Evolutionary conservation across 108 stramenopile species (phyloP), one percentile per base, ranked within the genome.

Genomic region (Aureococcus anophagefferens): DNA sequence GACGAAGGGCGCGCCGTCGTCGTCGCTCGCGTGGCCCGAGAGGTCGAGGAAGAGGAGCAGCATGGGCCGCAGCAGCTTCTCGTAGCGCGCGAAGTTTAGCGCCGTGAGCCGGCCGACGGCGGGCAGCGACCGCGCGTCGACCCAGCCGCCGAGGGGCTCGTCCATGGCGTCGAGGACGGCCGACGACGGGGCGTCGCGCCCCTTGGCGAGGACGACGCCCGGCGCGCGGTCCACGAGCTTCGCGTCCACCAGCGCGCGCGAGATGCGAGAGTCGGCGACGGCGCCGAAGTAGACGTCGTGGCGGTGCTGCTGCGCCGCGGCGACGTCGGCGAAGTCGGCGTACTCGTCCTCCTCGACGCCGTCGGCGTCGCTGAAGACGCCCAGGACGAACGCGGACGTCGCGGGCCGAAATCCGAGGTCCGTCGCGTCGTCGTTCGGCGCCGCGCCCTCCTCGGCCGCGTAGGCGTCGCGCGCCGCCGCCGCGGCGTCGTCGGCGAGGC

Each of bases 301-400:
- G 11, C 66, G 30, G 4, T 17, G 13, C 33, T 68, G 66, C 28
- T 9, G 1, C 21, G 4, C 68, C 35, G 30, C 15, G 7, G 73
- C 73, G 5, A 68, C 67, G 15, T 40, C 66, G 16, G 35, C 13
- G 36, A 51, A 74, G 5, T 74, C 73, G 14, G 64, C 73, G 31
- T 30, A 68, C 65, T 74, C 73, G 4, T 74, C 73, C 25, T 74
- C 73, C 65, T 74, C 73, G 29, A 74, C 21, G 31, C 37, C 72
- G 4, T 74, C 67, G 36, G 31, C 32, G 30, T 74, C 62, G 33
- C 66, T 67, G 46, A 74, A 74, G 33, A 74, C 4, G 15, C 73
- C 73, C 44, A 74, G 51, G 17, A 59, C 51, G 17, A 18, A 4
- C 17, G 51, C 25, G 1, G 51, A 18, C 3, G 25, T 16, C 25